Percentiles rank a stretch among this genome's conserved stretches.
Evolutionary conservation across 345 rosid species (phyloP).

Genomic region (Gossypium raimondii): DNA sequence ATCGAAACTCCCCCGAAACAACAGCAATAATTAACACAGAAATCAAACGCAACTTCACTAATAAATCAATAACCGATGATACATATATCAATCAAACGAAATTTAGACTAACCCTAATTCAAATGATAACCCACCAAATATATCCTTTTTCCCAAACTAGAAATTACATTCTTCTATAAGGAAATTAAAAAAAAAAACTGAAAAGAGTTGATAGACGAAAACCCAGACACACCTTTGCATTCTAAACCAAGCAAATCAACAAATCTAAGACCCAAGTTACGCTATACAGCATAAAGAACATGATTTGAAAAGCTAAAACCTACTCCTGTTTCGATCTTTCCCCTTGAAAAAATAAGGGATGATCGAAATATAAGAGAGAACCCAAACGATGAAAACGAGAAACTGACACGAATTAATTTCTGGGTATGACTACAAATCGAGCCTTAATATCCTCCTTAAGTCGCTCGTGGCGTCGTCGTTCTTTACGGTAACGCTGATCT

Average conservation of each 20-base stretch:
- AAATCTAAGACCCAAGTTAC: not conserved
- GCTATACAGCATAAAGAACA: constrained; percentile 16
- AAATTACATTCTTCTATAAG: not conserved
- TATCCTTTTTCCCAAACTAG: not conserved
- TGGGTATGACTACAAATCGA: constrained; percentile 27
- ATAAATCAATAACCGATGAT: no score
- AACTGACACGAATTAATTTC: not conserved
- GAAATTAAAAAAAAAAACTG: not conserved
- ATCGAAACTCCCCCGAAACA: no score
- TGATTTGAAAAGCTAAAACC: not conserved
- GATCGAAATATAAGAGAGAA: constrained; percentile 18
- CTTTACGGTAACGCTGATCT: constrained; percentile 14
- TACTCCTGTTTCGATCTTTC: constrained; percentile 29
- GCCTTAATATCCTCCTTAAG: constrained; percentile 50
- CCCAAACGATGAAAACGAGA: constrained; percentile 5
- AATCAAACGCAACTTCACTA: no score
- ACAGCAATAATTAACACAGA: no score
- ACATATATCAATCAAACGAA: no score
- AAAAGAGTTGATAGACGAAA: not conserved
- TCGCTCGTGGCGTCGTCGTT: constrained; percentile 47
- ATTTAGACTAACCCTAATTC: no score
- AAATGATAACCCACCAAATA: no score
- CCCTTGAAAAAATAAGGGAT: constrained; percentile 96
- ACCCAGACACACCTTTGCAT: not conserved
- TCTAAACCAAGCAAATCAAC: not conserved